phyloP scores from a whole-genome alignment of 805 yeast species.

The Wickerhamomyces sydowiorum region DNA sequence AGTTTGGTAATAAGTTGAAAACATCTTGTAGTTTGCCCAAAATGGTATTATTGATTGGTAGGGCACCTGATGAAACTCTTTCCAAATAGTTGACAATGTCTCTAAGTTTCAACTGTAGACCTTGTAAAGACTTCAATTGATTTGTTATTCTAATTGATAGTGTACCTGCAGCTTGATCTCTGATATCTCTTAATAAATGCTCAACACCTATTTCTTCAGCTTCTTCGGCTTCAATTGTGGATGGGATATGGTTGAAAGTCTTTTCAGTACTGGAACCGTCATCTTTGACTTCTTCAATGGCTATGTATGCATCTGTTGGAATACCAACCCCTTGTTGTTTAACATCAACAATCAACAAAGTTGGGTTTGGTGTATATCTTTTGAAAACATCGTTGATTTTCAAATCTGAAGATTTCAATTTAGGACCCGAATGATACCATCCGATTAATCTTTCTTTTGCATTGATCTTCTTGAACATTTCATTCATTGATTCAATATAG shows the following conservation, averaged over 20 bases:
- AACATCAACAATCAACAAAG: conserved; percentile 87
- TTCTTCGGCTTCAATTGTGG: conserved; percentile 92
- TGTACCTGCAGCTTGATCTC: conserved; percentile 95
- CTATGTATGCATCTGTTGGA: conserved; percentile 92
- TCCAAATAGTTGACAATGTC: conserved; percentile 76
- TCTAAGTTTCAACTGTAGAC: conserved; percentile 70
- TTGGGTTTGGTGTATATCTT: conserved; percentile 73
- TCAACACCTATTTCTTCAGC: conserved; percentile 99
- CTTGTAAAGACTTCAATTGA: conserved; percentile 83
- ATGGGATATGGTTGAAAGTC: conserved; percentile 90
- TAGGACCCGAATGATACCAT: conserved; percentile 99
- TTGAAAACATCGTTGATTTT: conserved; percentile 88
- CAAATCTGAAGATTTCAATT: conserved; percentile 79
- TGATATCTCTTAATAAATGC: conserved; percentile 86
- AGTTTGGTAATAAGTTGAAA: conserved; percentile 86
- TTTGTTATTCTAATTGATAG: conserved; percentile 82
- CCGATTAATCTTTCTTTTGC: conserved; percentile 96
- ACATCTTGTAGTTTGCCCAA: conserved; percentile 92
- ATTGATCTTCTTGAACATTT: conserved; percentile 95
- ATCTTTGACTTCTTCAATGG: conserved; percentile 91
- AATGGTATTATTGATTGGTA: conserved; percentile 87
- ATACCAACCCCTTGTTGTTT: conserved; percentile 77
- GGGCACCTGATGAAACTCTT: conserved; percentile 60
- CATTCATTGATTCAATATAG: conserved; percentile 92
- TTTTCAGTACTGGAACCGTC: conserved; percentile 92